Evolutionary conservation across 2,329 filamentous ascomycete species (phyloP).

Genomic region (Diaporthe citri): DNA sequence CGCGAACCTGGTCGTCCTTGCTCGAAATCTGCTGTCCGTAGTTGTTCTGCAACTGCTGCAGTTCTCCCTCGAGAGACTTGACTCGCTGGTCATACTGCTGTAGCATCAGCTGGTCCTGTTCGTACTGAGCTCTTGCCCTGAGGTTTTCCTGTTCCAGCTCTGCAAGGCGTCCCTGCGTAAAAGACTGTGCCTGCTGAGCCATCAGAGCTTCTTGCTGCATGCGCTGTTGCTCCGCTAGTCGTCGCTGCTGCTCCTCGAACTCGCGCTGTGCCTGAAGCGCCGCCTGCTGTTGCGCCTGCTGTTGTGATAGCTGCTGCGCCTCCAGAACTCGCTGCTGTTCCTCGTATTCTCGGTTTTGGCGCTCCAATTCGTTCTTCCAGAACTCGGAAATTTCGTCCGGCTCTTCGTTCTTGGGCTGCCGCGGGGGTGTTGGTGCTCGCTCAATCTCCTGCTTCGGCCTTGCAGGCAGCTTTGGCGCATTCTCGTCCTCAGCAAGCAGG

Average conservation of each 20-base stretch:
- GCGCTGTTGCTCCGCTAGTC: constrained; percentile 88
- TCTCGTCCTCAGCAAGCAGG: constrained; percentile 85
- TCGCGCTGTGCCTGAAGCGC: constrained; percentile 89
- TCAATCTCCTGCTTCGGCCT: constrained; percentile 82
- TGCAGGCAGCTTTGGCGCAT: constrained; percentile 84
- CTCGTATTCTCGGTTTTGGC: constrained; percentile 94
- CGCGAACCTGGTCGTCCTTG: constrained; percentile 93
- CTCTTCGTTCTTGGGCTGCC: constrained; percentile 77
- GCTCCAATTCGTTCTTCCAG: constrained; percentile 92
- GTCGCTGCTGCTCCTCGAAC: constrained; percentile 96
- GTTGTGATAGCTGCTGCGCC: constrained; percentile 85
- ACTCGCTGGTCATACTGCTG: constrained; percentile 97
- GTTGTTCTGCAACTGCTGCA: constrained; percentile 84
- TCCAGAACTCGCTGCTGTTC: constrained; percentile 92
- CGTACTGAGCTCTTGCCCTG: constrained; percentile 93
- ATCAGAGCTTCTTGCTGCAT: constrained; percentile 91
- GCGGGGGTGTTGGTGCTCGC: constrained; percentile 76
- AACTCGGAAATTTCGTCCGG: constrained; percentile 97
- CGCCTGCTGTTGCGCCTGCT: constrained; percentile 84
- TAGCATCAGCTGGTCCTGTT: constrained; percentile 96
- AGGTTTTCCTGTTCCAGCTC: constrained; percentile 96
- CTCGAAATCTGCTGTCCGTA: constrained; percentile 87
- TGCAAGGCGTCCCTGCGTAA: constrained; percentile 94
- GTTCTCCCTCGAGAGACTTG: constrained; percentile 90
- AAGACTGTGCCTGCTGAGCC: constrained; percentile 89